Evolutionary conservation across 805 yeast genomes (phyloP).

Genomic region (Kodamaea fukazawae): DNA sequence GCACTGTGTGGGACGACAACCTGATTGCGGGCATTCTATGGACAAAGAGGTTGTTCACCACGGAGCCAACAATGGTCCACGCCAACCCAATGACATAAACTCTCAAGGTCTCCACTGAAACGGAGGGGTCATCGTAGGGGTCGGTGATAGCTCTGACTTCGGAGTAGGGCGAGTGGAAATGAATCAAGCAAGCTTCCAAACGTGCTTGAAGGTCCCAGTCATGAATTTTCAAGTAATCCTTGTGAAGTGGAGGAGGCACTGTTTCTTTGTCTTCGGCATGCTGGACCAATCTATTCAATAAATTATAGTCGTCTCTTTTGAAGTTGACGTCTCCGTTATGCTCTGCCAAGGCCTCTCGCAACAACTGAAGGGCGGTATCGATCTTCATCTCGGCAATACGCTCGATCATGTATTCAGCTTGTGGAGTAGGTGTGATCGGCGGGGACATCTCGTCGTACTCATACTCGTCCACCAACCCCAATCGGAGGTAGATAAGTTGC

Average conservation of each 20-base stretch:
- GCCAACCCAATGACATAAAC: slow-evolving; percentile 53
- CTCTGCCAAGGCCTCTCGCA: slow-evolving; percentile 35
- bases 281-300: slow-evolving; percentile 27
- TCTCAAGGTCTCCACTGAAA: slow-evolving; percentile 53
- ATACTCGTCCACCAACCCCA: slow-evolving; percentile 13
- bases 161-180: slow-evolving; percentile 55
- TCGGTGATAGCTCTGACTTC: slow-evolving; percentile 68
- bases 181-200: slow-evolving; percentile 43
- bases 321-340: slow-evolving; percentile 36
- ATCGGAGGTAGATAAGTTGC: slow-evolving; percentile 7
- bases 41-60: slow-evolving; percentile 55
- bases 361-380: slow-evolving; percentile 27
- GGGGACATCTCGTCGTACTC: slow-evolving; percentile 7
- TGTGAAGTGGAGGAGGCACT: slow-evolving; percentile 1
- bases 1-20: slow-evolving; percentile 38
- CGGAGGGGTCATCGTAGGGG: slow-evolving; percentile 48
- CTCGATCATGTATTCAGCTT: slow-evolving; percentile 26
- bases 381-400: slow-evolving; percentile 23
- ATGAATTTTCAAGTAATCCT: slow-evolving; percentile 10
- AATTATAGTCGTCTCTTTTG: slow-evolving; percentile 31
- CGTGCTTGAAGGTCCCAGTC: slow-evolving; percentile 35
- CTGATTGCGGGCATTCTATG: slow-evolving; percentile 50
- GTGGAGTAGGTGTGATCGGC: slow-evolving; percentile 2
- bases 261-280: slow-evolving; percentile 6
- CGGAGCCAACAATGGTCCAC: slow-evolving; percentile 53